Conservation (phyloP, 108 stramenopile genomes). For the Aurantiochytrium sp. region DNA sequence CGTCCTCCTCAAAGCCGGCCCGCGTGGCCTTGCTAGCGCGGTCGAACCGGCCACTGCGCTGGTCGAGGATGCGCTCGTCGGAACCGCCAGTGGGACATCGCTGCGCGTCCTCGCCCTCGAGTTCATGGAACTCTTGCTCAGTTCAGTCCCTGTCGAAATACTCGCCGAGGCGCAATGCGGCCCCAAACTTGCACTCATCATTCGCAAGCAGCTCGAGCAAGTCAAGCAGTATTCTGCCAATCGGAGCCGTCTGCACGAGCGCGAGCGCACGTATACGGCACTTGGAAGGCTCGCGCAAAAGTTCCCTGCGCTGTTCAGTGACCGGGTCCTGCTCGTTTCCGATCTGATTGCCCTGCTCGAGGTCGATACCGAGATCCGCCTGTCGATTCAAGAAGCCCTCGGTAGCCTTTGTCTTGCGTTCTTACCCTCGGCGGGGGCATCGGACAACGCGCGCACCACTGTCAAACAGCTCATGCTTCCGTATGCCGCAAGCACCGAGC, state of each 20-base stretch:
- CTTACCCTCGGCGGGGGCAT: not conserved
- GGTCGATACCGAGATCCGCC: not conserved
- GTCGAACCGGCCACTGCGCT: not conserved
- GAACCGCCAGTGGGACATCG: not conserved
- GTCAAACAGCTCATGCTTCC: not conserved
- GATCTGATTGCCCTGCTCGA: not conserved
- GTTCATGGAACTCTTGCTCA: not conserved
- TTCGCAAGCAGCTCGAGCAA: not conserved
- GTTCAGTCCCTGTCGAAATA: not conserved
- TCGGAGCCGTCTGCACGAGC: not conserved
- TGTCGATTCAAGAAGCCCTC: conserved; percentile 2
- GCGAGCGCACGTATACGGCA: not conserved
- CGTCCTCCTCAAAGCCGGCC: not conserved
- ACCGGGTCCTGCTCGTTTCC: not conserved
- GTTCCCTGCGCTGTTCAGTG: not conserved
- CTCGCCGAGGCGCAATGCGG: not conserved
- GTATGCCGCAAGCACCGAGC: not conserved
- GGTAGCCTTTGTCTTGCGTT: not conserved
- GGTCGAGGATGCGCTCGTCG: not conserved
- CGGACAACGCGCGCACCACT: not conserved
- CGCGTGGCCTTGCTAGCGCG: not conserved
- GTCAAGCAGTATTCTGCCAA: not conserved
- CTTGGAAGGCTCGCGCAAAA: not conserved
- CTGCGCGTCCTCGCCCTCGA: conserved; percentile 7
- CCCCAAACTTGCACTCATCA: not conserved